Percentiles rank a stretch among this genome's conserved stretches.
Conservation (phyloP, 2,329 filamentous ascomycete species). For the Orbilia oligospora region DNA sequence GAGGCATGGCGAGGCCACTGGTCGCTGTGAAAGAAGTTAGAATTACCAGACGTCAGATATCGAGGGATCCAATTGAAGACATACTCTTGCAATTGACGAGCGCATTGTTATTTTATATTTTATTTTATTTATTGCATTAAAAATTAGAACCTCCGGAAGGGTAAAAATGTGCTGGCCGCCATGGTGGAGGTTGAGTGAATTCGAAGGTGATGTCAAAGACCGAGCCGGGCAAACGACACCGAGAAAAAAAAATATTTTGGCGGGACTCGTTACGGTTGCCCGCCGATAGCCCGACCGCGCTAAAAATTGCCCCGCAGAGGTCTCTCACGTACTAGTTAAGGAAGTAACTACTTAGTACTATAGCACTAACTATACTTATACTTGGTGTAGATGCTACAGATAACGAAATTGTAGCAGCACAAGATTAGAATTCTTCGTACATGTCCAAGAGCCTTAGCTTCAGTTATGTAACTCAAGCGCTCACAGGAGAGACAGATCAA, state of each 20-base stretch:
- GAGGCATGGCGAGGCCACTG: slow-evolving; percentile 53
- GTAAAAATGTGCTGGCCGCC: neutral
- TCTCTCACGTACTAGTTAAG: neutral
- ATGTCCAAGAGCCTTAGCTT: no score
- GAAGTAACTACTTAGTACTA: no score
- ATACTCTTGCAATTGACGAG: slow-evolving; percentile 48
- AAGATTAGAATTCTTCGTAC: no score
- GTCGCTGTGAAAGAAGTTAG: slow-evolving; percentile 40
- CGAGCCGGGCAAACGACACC: slow-evolving; percentile 23
- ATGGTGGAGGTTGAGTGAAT: slow-evolving; percentile 14
- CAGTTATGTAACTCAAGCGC: no score
- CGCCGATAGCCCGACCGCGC: slow-evolving; percentile 20
- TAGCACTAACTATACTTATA: no score
- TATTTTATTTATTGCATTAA: neutral
- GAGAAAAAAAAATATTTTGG: slow-evolving; percentile 30
- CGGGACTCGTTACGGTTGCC: slow-evolving; percentile 16
- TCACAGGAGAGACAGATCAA: no score
- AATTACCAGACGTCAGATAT: neutral
- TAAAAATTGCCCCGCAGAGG: slow-evolving; percentile 24
- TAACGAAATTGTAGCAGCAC: no score
- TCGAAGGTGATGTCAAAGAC: slow-evolving; percentile 23
- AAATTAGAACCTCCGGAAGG: slow-evolving; percentile 11
- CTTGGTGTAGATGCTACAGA: no score
- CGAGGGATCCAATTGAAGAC: slow-evolving; percentile 15
- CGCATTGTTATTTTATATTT: slow-evolving; percentile 33